Evolutionary conservation across 2,329 filamentous ascomycete genomes (phyloP), one percentile per base, ranked within the genome.

Genomic region (Cyclaneusma minus): DNA sequence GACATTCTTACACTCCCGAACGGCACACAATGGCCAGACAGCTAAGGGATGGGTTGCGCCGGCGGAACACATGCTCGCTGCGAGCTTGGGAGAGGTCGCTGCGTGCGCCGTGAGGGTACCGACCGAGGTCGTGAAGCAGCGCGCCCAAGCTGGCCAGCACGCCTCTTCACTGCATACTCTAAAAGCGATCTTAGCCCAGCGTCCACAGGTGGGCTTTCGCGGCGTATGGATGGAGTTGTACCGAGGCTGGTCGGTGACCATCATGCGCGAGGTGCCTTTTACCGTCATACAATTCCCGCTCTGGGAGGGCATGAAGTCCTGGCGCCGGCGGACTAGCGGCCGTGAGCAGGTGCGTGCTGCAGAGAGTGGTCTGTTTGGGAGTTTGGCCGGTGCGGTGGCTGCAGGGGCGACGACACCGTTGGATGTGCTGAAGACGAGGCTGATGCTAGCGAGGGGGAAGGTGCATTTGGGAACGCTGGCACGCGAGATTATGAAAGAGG

Each of bases 261-360:
- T 98, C 27, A 77, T 94, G 56, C 72, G 89, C 32, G 89, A 98
- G 60, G 85, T 98, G 34, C 89, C 89, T 4, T 98, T 98, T 45
- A 95, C 91, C 3, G 75, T 94, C 7, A 79, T 98, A 35, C 89
- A 98, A 53, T 98, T 98, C 49, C 89, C 89, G 23, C 64, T 98
- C 35, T 98, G 89, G 89, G 89, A 98, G 55, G 72, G 66, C 4
- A 68, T 95, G 64, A 95, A 94, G 63, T 60, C 62, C 21, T 81
- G 69, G 65, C 62, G 72, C 5, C 52, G 63, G 22, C 42, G 55
- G 21, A 49, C 43, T 31, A 42, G 24, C 17, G 29, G 31, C 10
- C 21, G 21, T 10, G 15, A 28, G 37, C 55, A 63, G 45, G 58
- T 89, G 2, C 65, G 71, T 10, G 84, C 79, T 0, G 54, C 65